Conservation (phyloP, 2,329 filamentous ascomycete genomes). For the Scytalidium lignicola region DNA sequence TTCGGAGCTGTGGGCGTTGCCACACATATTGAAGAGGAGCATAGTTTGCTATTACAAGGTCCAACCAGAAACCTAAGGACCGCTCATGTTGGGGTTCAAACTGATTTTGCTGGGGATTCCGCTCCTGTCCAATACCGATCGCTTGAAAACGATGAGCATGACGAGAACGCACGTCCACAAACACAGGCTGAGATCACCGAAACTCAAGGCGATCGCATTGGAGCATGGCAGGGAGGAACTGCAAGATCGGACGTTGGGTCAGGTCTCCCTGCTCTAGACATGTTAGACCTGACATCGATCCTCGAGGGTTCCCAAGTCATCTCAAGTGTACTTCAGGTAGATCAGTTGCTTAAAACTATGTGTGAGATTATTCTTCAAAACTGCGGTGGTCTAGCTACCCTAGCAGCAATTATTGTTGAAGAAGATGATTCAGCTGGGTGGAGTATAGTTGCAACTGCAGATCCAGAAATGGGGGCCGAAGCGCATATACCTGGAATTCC, state of each 20-base stretch:
- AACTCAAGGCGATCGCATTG: constrained; percentile 52
- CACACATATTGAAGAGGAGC: constrained; percentile 61
- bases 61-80: constrained; percentile 53
- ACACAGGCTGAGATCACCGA: constrained; percentile 34
- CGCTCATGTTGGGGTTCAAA: constrained; percentile 63
- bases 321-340: constrained; percentile 71
- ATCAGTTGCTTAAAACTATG: constrained; percentile 73
- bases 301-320: constrained; percentile 75
- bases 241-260: constrained; percentile 54
- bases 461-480: constrained; percentile 62
- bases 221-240: constrained; percentile 54
- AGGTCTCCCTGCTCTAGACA: constrained; percentile 70
- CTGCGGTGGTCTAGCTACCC: constrained; percentile 63
- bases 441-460: constrained; percentile 70
- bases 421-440: constrained; percentile 54
- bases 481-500: constrained; percentile 62
- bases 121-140: constrained; percentile 46
- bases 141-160: constrained; percentile 34
- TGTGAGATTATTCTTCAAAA: constrained; percentile 76
- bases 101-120: constrained; percentile 59
- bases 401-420: constrained; percentile 70
- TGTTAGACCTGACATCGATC: constrained; percentile 77
- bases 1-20: constrained; percentile 66
- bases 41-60: constrained; percentile 61
- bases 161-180: constrained; percentile 30